Percentiles rank a stretch among this genome's conserved stretches.
Evolutionary conservation across 768 basidiomycete genomes (phyloP).

Genomic region (Pulveroboletus sp.): DNA sequence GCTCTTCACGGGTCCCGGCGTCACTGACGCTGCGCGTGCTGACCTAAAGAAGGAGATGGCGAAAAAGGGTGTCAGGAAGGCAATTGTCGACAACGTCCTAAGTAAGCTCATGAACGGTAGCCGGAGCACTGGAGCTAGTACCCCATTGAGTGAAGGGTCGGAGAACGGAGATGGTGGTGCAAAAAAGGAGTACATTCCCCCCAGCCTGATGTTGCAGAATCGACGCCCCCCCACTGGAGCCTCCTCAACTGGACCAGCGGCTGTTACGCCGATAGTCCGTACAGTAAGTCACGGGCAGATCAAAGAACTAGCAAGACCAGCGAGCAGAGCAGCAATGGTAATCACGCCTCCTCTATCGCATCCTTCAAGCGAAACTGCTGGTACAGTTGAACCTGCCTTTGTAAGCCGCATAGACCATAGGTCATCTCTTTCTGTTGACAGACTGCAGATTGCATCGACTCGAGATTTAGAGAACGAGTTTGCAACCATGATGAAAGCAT

Average conservation of each 20-base stretch:
- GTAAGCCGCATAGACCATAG: slow-evolving; percentile 38
- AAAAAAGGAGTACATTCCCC: slow-evolving; percentile 66
- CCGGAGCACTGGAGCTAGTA: slow-evolving; percentile 38
- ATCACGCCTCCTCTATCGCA: slow-evolving; percentile 41
- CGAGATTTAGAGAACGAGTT: slow-evolving; percentile 87
- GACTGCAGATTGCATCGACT: slow-evolving; percentile 71
- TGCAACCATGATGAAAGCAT: slow-evolving; percentile 66
- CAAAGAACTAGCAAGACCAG: slow-evolving; percentile 50
- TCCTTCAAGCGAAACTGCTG: slow-evolving; percentile 36
- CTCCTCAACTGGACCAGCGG: slow-evolving; percentile 19
- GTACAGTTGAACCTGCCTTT: slow-evolving; percentile 61
- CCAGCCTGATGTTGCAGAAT: slow-evolving; percentile 57
- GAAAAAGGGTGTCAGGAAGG: slow-evolving; percentile 82
- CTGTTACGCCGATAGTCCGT: slow-evolving; percentile 34
- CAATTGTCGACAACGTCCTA: slow-evolving; percentile 78
- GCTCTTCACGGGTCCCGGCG: slow-evolving; percentile 79
- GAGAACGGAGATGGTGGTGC: slow-evolving; percentile 41
- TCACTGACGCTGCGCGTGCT: slow-evolving; percentile 80
- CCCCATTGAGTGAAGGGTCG: slow-evolving; percentile 52
- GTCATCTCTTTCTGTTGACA: neutral
- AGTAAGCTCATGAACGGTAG: slow-evolving; percentile 51
- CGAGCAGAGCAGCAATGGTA: slow-evolving; percentile 52
- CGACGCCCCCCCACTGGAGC: slow-evolving; percentile 44
- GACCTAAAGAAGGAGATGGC: slow-evolving; percentile 91
- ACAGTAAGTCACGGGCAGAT: slow-evolving; percentile 46